Evolutionary conservation across 2,329 filamentous ascomycete genomes (phyloP).

Genomic region (Colletotrichum eleusines): DNA sequence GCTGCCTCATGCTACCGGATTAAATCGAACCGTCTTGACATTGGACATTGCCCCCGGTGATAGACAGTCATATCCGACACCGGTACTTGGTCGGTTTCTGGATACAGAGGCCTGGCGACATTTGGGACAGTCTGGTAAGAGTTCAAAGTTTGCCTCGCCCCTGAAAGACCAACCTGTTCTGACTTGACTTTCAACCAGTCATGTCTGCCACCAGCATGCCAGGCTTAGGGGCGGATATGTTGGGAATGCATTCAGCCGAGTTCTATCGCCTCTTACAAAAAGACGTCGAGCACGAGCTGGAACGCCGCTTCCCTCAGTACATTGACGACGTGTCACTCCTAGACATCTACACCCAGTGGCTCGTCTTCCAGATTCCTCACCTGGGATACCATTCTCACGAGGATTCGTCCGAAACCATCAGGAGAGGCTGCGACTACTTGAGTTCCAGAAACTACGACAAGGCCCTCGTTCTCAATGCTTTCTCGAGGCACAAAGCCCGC

Average conservation of each 20-base stretch:
- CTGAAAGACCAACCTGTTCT: not conserved
- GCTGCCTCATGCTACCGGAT: not conserved
- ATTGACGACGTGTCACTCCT: slow-evolving; percentile 26
- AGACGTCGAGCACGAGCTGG: slow-evolving; percentile 16
- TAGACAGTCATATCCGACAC: not conserved
- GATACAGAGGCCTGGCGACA: not conserved
- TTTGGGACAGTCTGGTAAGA: not conserved
- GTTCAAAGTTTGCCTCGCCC: not conserved
- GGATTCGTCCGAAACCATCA: slow-evolving; percentile 29
- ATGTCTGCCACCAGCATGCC: slow-evolving; percentile 1
- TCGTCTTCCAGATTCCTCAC: slow-evolving; percentile 17
- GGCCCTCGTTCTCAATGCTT: slow-evolving; percentile 37
- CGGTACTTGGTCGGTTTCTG: not conserved
- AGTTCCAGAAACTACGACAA: slow-evolving; percentile 35
- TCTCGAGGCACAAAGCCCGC: slow-evolving; percentile 38
- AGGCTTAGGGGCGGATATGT: not conserved
- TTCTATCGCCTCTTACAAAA: slow-evolving; percentile 10
- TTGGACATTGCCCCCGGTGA: too few species aligned
- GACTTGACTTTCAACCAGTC: not conserved
- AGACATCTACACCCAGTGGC: slow-evolving; percentile 30
- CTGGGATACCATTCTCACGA: not conserved
- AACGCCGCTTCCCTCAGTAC: not conserved
- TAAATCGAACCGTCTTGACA: not conserved
- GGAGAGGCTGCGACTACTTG: slow-evolving; percentile 42
- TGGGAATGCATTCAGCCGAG: slow-evolving; percentile 7